Percentiles rank a stretch among this genome's conserved stretches.
These are phyloP conservation scores for Solanum neorickii DNA, from an alignment of 257 asterid genomes.

Conservation along the genomic window DNA sequence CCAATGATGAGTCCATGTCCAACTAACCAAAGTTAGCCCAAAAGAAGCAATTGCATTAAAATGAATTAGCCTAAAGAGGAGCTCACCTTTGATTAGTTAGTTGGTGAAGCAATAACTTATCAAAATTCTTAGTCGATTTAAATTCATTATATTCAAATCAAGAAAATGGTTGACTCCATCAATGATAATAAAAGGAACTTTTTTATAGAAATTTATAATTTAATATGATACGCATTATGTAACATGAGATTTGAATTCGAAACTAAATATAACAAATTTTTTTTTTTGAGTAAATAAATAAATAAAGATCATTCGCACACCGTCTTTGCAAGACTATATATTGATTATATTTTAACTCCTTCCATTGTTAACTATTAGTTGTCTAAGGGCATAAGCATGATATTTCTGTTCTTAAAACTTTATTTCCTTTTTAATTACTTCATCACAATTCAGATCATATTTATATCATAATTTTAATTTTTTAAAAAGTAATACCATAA, in stretches of 20 bases:
- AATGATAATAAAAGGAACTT: not conserved
- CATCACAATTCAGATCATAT: too few species aligned
- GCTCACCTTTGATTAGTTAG: not conserved
- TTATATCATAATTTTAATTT: not conserved
- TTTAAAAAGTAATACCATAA: not conserved
- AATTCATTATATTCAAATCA: too few species aligned
- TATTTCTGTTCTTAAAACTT: not conserved
- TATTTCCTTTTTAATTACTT: not conserved
- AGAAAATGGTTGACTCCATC: too few species aligned
- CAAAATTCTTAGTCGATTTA: not conserved
- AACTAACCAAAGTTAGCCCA: not conserved
- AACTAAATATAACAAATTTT: not conserved
- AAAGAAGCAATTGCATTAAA: not conserved
- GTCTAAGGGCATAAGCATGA: too few species aligned
- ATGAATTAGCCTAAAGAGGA: not conserved
- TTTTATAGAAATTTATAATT: not conserved
- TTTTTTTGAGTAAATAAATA: not conserved
- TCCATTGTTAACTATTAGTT: not conserved
- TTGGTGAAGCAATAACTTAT: not conserved
- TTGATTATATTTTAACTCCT: not conserved
- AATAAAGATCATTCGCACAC: not conserved
- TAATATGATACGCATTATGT: not conserved
- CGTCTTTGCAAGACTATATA: not conserved
- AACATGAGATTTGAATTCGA: not conserved
- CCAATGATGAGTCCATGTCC: not conserved